Conservation (phyloP, 345 rosid species). For the Iberis pinnata region DNA sequence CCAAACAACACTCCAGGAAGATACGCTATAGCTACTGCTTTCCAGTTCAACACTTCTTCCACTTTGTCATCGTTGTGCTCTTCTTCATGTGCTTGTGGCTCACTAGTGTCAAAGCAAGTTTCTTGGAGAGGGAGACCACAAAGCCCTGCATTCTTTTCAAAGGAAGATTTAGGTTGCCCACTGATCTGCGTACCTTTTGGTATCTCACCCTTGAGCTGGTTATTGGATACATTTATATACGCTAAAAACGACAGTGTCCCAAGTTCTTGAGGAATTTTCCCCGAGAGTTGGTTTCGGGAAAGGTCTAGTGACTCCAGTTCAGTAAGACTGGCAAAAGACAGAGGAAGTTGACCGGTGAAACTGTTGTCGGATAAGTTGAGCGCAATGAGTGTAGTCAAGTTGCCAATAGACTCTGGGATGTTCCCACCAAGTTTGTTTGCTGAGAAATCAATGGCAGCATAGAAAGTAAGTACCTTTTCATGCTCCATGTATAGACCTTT, state of each 20-base stretch:
- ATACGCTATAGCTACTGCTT: conserved; percentile 1
- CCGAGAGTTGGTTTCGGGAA: conserved; percentile 11
- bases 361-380: conserved; percentile 11
- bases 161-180: conserved; percentile 7
- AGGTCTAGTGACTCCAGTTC: conserved; percentile 9
- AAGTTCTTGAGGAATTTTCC: background rate
- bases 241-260: conserved; percentile 7
- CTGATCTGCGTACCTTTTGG: conserved; percentile 14
- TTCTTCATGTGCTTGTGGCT: background rate
- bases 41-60: conserved; percentile 17
- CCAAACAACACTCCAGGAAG: conserved; percentile 10
- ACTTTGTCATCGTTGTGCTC: background rate
- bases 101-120: background rate
- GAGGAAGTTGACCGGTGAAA: background rate
- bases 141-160: conserved; percentile 2
- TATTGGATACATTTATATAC: conserved; percentile 1
- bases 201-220: conserved; percentile 9
- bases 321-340: background rate
- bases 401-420: conserved; percentile 11
- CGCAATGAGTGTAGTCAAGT: conserved; percentile 6
- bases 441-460: conserved; percentile 12
- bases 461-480: background rate
- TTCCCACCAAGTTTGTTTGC: conserved; percentile 5
- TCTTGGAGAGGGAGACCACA: conserved; percentile 6
- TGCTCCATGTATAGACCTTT: conserved; percentile 5